phyloP scores from a whole-genome alignment of 2,329 filamentous ascomycete genomes.

The Mycogone perniciosa region DNA sequence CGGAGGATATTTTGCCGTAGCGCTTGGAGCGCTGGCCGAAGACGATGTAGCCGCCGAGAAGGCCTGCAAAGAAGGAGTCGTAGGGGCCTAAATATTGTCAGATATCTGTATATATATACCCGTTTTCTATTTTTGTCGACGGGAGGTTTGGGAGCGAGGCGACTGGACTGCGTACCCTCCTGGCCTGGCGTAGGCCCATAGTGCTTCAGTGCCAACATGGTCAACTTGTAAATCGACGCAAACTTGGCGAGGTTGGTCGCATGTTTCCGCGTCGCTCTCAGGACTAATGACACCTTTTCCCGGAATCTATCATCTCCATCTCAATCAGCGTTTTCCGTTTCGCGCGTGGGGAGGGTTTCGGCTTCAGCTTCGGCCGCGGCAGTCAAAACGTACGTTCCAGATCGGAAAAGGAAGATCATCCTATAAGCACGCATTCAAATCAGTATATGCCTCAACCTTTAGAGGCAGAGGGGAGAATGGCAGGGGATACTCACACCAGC shows the following conservation, averaged over 20 bases:
- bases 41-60: conserved; percentile 86
- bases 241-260: conserved; percentile 89
- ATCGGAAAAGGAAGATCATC: conserved; percentile 96
- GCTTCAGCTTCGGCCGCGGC: not conserved
- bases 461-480: not conserved
- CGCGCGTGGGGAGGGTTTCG: not conserved
- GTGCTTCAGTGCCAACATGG: conserved; percentile 68
- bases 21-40: conserved; percentile 66
- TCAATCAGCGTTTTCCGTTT: not conserved
- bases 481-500: conserved; percentile 55
- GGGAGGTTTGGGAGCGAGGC: not conserved
- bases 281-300: conserved; percentile 70
- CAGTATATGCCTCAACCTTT: conserved; percentile 11
- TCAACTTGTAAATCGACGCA: conserved; percentile 81
- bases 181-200: conserved; percentile 53
- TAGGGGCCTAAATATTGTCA: conserved; percentile 48
- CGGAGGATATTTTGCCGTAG: conserved; percentile 63
- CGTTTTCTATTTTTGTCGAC: not conserved
- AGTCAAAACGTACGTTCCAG: conserved; percentile 60
- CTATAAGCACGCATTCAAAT: conserved; percentile 34
- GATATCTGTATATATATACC: not conserved
- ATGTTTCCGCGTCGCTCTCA: conserved; percentile 83
- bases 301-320: conserved; percentile 44
- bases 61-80: conserved; percentile 79
- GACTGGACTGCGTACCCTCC: conserved; percentile 36